A percentile compares a stretch with the other conserved stretches of the same genome.
These are phyloP conservation scores for Oryza longistaminata DNA, from an alignment of 176 grass and related monocot genomes.

Conservation along the genomic window DNA sequence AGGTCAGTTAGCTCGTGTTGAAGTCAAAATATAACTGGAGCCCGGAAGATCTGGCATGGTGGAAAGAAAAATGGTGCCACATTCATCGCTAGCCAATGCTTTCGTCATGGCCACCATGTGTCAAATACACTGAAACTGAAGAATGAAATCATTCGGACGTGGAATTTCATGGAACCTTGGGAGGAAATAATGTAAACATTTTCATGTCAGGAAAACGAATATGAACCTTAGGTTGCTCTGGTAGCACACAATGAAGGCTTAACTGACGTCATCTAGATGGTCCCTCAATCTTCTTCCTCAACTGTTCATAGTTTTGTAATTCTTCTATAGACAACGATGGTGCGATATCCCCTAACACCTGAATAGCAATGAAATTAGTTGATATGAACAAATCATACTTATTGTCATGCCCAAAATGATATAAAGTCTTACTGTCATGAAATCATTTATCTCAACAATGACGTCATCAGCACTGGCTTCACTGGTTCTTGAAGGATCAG, in stretches of 20 bases:
- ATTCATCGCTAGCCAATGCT: neutral
- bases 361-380: constrained; percentile 8
- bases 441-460: constrained; percentile 72
- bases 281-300: constrained; percentile 76
- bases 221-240: neutral
- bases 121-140: neutral
- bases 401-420: neutral
- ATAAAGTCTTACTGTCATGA: constrained; percentile 59
- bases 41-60: neutral
- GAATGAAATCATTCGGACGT: neutral
- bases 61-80: neutral
- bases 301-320: constrained; percentile 56
- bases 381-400: neutral
- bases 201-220: neutral
- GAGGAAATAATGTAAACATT: neutral
- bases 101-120: neutral
- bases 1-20: neutral
- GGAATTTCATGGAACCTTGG: neutral
- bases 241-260: neutral
- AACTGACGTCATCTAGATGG: constrained; percentile 51
- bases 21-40: neutral
- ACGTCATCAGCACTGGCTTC: constrained; percentile 58
- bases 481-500: constrained; percentile 45
- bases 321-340: constrained; percentile 71
- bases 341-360: constrained; percentile 74